Evolutionary conservation across 2,329 filamentous ascomycete species (phyloP).

Genomic region (Tolypocladium ovalisporum): DNA sequence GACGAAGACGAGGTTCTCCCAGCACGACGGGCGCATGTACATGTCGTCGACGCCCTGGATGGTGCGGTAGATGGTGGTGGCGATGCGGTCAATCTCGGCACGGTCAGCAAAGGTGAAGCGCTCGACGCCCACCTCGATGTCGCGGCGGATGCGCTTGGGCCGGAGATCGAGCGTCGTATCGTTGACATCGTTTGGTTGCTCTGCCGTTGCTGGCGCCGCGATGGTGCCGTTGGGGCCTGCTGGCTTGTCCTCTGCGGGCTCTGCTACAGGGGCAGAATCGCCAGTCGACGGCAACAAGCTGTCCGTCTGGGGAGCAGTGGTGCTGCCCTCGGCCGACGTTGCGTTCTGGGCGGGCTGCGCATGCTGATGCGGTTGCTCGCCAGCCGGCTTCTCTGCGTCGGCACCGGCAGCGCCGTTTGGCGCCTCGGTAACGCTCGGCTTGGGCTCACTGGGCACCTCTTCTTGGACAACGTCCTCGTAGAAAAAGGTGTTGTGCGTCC

Average conservation of each 20-base stretch:
- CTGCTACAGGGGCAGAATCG: not conserved
- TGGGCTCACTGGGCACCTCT: constrained; percentile 30
- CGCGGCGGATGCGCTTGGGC: constrained; percentile 47
- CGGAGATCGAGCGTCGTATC: constrained; percentile 28
- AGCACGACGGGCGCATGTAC: constrained; percentile 73
- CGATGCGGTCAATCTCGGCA: constrained; percentile 70
- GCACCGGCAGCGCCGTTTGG: constrained; percentile 10
- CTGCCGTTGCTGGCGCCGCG: not conserved
- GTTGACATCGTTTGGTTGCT: constrained; percentile 3
- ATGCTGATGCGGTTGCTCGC: not conserved
- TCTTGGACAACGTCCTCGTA: constrained; percentile 59
- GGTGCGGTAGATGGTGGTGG: constrained; percentile 71
- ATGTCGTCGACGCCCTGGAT: constrained; percentile 76
- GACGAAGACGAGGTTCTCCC: constrained; percentile 86
- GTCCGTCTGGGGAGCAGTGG: not conserved
- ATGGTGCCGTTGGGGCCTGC: not conserved
- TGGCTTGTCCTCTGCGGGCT: not conserved
- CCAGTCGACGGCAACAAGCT: not conserved
- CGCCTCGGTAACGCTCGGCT: constrained; percentile 8
- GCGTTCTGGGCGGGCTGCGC: not conserved
- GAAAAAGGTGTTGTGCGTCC: constrained; percentile 57
- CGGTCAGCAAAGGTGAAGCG: constrained; percentile 60
- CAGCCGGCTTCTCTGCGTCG: constrained; percentile 1
- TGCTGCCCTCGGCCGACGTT: not conserved
- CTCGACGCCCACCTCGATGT: constrained; percentile 69